A percentile compares a stretch with the other conserved stretches of the same genome.
Conservation (phyloP, 768 basidiomycete genomes). For the Chalciporus pseudorubinellus region DNA sequence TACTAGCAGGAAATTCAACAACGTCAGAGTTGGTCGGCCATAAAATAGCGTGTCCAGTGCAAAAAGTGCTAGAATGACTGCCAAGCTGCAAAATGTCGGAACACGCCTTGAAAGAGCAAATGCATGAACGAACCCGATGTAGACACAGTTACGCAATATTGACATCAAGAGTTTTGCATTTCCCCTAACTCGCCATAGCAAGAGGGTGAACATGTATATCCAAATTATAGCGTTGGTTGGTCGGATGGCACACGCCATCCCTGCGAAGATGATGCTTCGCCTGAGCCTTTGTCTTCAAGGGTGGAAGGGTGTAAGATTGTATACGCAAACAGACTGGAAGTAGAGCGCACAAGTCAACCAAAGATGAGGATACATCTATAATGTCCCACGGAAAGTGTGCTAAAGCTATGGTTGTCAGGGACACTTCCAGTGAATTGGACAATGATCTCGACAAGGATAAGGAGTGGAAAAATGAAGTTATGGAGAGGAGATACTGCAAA, state of each 20-base stretch:
- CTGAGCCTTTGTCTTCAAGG: constrained; percentile 32
- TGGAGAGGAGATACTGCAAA: constrained; percentile 68
- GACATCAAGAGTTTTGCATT: constrained; percentile 29
- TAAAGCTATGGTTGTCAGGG: constrained; percentile 77
- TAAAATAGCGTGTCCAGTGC: constrained; percentile 72
- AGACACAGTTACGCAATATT: constrained; percentile 39
- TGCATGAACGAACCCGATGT: constrained; percentile 45
- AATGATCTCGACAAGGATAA: constrained; percentile 83
- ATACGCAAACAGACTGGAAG: not conserved
- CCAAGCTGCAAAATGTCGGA: constrained; percentile 18
- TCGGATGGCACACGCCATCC: constrained; percentile 76
- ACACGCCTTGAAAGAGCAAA: constrained; percentile 1
- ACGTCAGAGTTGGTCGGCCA: constrained; percentile 62
- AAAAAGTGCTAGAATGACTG: constrained; percentile 33
- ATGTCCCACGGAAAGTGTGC: constrained; percentile 73
- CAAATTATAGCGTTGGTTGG: constrained; percentile 89
- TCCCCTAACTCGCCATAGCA: constrained; percentile 54
- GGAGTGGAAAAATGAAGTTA: constrained; percentile 86
- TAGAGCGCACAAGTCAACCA: constrained; percentile 19
- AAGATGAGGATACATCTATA: constrained; percentile 26
- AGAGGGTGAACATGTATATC: constrained; percentile 60
- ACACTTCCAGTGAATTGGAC: constrained; percentile 91
- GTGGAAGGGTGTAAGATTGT: constrained; percentile 35
- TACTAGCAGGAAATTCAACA: constrained; percentile 76
- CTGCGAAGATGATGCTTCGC: constrained; percentile 56